Evolutionary conservation across 768 basidiomycete species (phyloP).

Genomic region (Naganishia onofrii): DNA sequence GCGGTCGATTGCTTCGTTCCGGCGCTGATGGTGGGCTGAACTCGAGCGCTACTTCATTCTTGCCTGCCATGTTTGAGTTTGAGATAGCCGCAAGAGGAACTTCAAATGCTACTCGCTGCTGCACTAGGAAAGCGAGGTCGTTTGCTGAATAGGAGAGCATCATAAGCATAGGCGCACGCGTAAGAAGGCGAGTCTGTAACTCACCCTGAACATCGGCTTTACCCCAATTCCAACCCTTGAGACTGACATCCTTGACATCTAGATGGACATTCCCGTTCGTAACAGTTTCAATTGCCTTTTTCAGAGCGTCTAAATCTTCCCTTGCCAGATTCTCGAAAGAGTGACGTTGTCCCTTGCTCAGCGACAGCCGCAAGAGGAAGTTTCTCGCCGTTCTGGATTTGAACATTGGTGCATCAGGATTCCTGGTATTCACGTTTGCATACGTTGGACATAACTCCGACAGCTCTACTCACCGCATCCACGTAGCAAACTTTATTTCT

Average conservation of each 20-base stretch:
- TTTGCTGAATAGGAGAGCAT: conserved; percentile 60
- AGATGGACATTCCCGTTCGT: conserved; percentile 81
- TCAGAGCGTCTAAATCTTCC: conserved; percentile 78
- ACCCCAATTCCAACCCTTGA: conserved; percentile 99
- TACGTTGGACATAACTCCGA: background rate
- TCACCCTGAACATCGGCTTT: conserved; percentile 87
- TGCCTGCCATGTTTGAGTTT: conserved; percentile 96
- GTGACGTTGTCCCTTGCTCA: conserved; percentile 56
- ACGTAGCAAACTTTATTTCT: conserved; percentile 40
- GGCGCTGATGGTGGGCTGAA: conserved; percentile 55
- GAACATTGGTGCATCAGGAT: background rate
- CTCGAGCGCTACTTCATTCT: conserved; percentile 98
- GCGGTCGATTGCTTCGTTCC: conserved; percentile 41
- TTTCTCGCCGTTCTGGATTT: conserved; percentile 69
- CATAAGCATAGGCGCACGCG: background rate
- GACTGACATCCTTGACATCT: conserved; percentile 78
- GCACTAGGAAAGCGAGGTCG: conserved; percentile 86
- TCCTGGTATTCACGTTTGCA: background rate
- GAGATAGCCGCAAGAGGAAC: conserved; percentile 80
- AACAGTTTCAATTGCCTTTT: conserved; percentile 64
- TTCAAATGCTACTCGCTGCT: conserved; percentile 83
- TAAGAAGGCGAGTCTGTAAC: conserved; percentile 31
- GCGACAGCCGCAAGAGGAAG: conserved; percentile 80
- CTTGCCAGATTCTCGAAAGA: conserved; percentile 21
- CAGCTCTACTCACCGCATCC: conserved; percentile 41